Base-by-base conservation (phyloP, 208 protist species). In the Angomonas deanei region DNA sequence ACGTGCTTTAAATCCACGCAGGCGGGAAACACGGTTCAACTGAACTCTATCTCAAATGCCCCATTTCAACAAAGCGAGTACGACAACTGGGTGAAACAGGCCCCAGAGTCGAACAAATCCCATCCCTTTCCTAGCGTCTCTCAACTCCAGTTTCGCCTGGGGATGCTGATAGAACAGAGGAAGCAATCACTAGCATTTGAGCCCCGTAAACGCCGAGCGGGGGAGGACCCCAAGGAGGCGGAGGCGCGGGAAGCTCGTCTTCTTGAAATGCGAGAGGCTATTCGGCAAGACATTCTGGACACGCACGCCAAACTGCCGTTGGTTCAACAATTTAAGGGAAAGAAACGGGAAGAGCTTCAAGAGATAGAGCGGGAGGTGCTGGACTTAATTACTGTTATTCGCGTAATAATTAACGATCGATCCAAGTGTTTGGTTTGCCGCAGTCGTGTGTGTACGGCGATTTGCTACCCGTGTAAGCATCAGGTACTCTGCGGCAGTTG, bases 401-500 rank as follows among this genome's bases (percentile, higher is more conserved):
- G 84, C 0, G 74, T 92, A n/a, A 61, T 70, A 11, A 91, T 96
- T 66, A 92, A 92, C 70, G 86, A 93, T 46, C 66, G 81, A 0
- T 86, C 78, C 24, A 93, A 93, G 68, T 96, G 90, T 63, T 84
- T 90, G 74, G 30, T 92, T 19, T 96, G 90, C 57, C 70, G 69
- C 48, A 81, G 81, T 49, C 67, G 76, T 30, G 52, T 86, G 2
- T 88, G 80, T 66, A 93, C 90, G 15, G 86, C 82, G 42, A 89
- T 96, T n/a, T 93, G 86, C 65, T 96, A 93, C 61, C 90, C 90
- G 26, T 95, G 89, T 72, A 93, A 93, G 52, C 89, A 95, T 36
- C 86, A 95, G 55, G 89, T 95, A 11, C 63, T 95, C 10, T 95
- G 89, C 71, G 91, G 90, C 61, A 80, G 80, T 62, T 95, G 89